These are phyloP conservation scores for Carex scoparia DNA, from an alignment of 176 grass and related monocot genomes.

Conservation along the genomic window DNA sequence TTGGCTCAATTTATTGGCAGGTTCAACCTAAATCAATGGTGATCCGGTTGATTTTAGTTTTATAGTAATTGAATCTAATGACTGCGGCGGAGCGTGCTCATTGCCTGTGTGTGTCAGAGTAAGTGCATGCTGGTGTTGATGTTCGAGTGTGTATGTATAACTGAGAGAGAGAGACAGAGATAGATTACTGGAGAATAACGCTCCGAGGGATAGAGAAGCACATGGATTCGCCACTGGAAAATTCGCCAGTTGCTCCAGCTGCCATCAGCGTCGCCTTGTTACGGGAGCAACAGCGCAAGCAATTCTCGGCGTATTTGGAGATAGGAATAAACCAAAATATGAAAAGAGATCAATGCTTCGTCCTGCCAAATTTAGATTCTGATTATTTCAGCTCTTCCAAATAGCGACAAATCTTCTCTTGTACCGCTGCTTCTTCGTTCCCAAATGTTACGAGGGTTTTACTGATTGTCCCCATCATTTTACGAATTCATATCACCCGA, in stretches of 20 bases:
- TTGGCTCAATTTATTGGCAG: not conserved
- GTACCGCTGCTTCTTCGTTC: too few species aligned
- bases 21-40: not conserved
- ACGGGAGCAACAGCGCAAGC: not conserved
- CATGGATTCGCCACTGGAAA: conserved; percentile 2
- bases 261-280: not conserved
- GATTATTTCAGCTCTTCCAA: too few species aligned
- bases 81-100: not conserved
- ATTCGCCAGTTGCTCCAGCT: not conserved
- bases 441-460: too few species aligned
- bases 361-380: too few species aligned
- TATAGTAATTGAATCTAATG: not conserved
- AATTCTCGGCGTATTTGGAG: not conserved
- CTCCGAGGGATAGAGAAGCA: conserved; percentile 9
- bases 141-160: not conserved
- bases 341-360: too few species aligned
- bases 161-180: not conserved
- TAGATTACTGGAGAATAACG: not conserved
- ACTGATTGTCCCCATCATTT: too few species aligned
- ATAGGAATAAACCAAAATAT: not conserved
- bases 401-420: too few species aligned
- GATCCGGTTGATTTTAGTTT: not conserved
- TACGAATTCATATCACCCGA: too few species aligned
- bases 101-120: too few species aligned
- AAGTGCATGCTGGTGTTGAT: too few species aligned